Conservation (phyloP, 257 asterid genomes). For the Forsythia viridissima region DNA sequence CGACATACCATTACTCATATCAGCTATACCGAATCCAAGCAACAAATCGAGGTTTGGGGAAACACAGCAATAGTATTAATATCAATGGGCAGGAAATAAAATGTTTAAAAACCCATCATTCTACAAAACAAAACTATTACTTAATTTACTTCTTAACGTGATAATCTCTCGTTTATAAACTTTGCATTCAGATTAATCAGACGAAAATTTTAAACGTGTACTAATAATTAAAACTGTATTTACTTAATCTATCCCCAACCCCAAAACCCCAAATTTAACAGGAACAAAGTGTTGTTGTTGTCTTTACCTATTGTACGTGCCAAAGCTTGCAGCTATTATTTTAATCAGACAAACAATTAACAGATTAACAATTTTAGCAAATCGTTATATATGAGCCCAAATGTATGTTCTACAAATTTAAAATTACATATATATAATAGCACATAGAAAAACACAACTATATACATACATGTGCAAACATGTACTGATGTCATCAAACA, state of each 20-base stretch:
- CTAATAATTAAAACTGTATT: too few relatives aligned
- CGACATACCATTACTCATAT: not conserved
- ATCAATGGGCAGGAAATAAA: not conserved
- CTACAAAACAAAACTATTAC: not conserved
- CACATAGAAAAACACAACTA: not conserved
- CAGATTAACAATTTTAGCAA: too few relatives aligned
- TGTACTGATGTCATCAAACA: not conserved
- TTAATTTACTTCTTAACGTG: constrained; percentile 6
- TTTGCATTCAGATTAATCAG: too few relatives aligned
- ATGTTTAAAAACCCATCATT: not conserved
- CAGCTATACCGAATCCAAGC: not conserved
- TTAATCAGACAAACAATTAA: not conserved
- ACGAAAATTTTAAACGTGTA: too few relatives aligned
- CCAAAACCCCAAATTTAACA: too few relatives aligned
- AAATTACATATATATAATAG: too few relatives aligned
- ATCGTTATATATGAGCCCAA: not conserved
- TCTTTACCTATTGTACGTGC: constrained; percentile 8
- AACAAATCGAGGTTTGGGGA: constrained; percentile 6
- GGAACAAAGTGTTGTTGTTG: not conserved
- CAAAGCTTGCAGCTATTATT: not conserved
- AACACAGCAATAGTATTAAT: not conserved
- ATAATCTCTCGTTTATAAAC: not conserved
- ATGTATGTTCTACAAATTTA: not conserved
- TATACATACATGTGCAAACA: too few relatives aligned
- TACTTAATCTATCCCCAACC: too few relatives aligned